Conservation (phyloP, 108 stramenopile genomes). For the Nannochloropsis gaditana region DNA sequence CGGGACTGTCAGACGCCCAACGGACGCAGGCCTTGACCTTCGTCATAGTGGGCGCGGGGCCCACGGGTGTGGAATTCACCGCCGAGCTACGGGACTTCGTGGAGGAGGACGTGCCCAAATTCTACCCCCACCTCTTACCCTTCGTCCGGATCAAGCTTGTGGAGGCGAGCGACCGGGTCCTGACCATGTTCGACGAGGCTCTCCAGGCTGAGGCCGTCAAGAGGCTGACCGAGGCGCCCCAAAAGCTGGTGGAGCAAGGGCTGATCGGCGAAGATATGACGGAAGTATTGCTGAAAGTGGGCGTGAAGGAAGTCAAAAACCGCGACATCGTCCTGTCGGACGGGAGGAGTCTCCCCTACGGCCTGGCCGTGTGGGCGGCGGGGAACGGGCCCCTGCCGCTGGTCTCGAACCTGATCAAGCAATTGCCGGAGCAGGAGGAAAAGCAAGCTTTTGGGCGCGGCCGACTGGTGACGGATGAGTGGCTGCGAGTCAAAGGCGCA, state of each 20-base stretch:
- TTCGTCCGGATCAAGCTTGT: conserved; percentile 81
- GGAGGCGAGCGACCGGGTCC: conserved; percentile 73
- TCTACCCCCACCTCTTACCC: conserved; percentile 71
- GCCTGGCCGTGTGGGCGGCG: conserved; percentile 88
- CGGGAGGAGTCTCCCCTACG: conserved; percentile 67
- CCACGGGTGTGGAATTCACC: conserved; percentile 86
- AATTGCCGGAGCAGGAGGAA: conserved; percentile 34
- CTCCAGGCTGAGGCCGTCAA: conserved; percentile 76
- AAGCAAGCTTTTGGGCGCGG: conserved; percentile 55
- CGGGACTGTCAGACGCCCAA: conserved; percentile 64
- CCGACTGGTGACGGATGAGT: conserved; percentile 78
- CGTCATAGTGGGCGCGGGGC: conserved; percentile 86
- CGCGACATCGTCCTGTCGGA: conserved; percentile 67
- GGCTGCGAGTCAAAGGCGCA: conserved; percentile 74
- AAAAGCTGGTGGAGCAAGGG: conserved; percentile 45
- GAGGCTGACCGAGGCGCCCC: conserved; percentile 60
- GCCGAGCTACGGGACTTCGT: conserved; percentile 87
- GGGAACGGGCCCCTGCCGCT: conserved; percentile 84
- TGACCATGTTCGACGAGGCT: conserved; percentile 77
- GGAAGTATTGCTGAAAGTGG: conserved; percentile 68
- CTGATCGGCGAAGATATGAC: conserved; percentile 63
- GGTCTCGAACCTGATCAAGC: conserved; percentile 58
- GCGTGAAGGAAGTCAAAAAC: conserved; percentile 76
- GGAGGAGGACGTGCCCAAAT: conserved; percentile 69
- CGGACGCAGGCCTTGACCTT: conserved; percentile 67